These are phyloP conservation scores for Logfia minima DNA, from an alignment of 129 eudicot species.

Conservation along the genomic window DNA sequence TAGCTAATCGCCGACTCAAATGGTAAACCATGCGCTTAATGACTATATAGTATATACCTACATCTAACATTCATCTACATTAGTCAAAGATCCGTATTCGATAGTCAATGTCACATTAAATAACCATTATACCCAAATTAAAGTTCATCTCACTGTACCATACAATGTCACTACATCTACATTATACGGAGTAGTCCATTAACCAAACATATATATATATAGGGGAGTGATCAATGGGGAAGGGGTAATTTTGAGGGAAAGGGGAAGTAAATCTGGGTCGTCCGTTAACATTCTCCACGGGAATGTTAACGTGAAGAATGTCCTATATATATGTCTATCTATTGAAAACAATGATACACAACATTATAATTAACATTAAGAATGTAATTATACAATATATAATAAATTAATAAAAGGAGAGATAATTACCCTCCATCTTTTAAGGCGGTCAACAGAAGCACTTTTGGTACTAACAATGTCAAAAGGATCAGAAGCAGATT, in stretches of 20 bases:
- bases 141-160: slow-evolving; percentile 5
- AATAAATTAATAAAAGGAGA: background rate
- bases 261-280: too few species aligned
- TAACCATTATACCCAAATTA: background rate
- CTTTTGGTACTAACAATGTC: slow-evolving; percentile 71
- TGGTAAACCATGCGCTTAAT: too few species aligned
- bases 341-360: background rate
- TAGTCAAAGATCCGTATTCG: background rate
- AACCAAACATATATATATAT: background rate
- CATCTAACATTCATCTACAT: background rate
- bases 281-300: too few species aligned
- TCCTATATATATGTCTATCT: background rate
- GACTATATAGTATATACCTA: background rate
- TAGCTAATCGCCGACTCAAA: too few species aligned
- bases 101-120: background rate
- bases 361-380: background rate
- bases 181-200: background rate
- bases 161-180: slow-evolving; percentile 15
- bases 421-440: slow-evolving; percentile 72
- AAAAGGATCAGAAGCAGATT: slow-evolving; percentile 48
- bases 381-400: background rate
- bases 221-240: too few species aligned
- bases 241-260: too few species aligned
- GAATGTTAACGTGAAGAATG: too few species aligned
- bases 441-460: slow-evolving; percentile 77